phyloP scores from a whole-genome alignment of 805 yeast species.

The Vanderwaltozyma tropicalis region DNA sequence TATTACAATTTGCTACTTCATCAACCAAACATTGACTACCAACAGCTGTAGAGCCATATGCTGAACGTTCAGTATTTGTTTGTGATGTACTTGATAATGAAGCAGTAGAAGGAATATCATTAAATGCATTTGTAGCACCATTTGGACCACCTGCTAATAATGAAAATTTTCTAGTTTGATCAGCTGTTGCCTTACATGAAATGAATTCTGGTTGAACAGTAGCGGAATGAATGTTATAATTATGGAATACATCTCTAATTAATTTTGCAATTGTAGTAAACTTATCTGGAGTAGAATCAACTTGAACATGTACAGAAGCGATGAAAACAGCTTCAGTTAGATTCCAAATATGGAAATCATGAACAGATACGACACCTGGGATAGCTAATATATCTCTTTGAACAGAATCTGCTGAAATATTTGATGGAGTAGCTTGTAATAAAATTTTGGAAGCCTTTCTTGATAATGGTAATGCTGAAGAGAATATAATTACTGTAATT shows the following conservation, averaged over 20 bases:
- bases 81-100: neutral
- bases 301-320: constrained; percentile 82
- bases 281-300: constrained; percentile 50
- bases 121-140: neutral
- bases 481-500: constrained; percentile 79
- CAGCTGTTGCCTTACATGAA: constrained; percentile 23
- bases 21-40: constrained; percentile 39
- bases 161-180: constrained; percentile 27
- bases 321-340: constrained; percentile 76
- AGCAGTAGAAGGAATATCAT: neutral
- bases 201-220: constrained; percentile 94
- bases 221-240: constrained; percentile 80
- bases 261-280: constrained; percentile 63
- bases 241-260: constrained; percentile 71
- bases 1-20: constrained; percentile 42
- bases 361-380: constrained; percentile 72
- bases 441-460: constrained; percentile 76
- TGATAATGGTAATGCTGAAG: constrained; percentile 86
- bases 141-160: constrained; percentile 16
- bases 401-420: constrained; percentile 65
- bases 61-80: constrained; percentile 5
- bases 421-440: constrained; percentile 87
- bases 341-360: constrained; percentile 96
- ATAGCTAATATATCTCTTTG: constrained; percentile 56
- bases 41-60: constrained; percentile 28